These are phyloP conservation scores for Leptodermis oblonga DNA, from an alignment of 257 asterid species.

Conservation along the genomic window DNA sequence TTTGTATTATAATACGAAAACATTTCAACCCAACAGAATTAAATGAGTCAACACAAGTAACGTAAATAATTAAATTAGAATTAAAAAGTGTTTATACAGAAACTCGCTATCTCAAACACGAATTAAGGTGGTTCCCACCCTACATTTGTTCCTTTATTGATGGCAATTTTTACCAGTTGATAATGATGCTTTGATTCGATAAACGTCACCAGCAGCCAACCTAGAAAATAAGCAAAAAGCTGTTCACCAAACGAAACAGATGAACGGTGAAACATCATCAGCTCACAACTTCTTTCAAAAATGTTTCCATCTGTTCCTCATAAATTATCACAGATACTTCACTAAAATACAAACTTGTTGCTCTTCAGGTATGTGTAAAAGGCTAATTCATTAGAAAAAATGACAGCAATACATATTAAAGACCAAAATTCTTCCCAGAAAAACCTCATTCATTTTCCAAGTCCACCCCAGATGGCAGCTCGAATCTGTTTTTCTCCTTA, in stretches of 20 bases:
- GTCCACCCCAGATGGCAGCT: constrained; percentile 63
- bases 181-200: not conserved
- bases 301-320: not conserved
- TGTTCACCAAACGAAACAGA: not conserved
- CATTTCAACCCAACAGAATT: too few species aligned
- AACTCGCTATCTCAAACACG: too few species aligned
- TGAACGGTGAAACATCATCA: not conserved
- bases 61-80: too few species aligned
- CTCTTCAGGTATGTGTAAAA: not conserved
- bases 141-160: not conserved
- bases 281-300: not conserved
- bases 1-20: too few species aligned
- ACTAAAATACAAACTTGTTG: not conserved
- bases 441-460: constrained; percentile 38
- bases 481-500: constrained; percentile 44
- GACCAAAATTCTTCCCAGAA: not conserved
- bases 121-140: too few species aligned
- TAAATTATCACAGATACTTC: not conserved
- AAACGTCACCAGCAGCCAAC: not conserved
- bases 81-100: too few species aligned
- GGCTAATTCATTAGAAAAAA: not conserved
- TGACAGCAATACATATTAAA: not conserved
- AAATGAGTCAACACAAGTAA: too few species aligned
- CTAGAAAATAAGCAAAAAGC: not conserved
- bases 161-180: constrained; percentile 3